Evolutionary conservation across 768 basidiomycete species (phyloP).

Genomic region (Pleurotus ostreatus): DNA sequence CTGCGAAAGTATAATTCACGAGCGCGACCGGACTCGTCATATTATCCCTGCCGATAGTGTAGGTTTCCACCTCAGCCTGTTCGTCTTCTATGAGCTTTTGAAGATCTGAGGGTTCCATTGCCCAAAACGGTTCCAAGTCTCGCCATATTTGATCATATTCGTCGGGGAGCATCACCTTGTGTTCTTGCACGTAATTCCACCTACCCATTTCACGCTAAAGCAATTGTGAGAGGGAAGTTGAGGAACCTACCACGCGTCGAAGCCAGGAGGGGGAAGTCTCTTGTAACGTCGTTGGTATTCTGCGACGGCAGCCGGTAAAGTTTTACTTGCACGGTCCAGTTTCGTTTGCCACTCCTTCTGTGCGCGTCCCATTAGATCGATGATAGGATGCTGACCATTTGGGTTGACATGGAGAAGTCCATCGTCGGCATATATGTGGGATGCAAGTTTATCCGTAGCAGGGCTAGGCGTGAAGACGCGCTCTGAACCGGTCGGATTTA

Average conservation of each 20-base stretch:
- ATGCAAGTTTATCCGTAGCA: constrained; percentile 25
- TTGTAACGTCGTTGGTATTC: constrained; percentile 68
- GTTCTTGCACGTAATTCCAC: constrained; percentile 41
- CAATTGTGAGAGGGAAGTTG: neutral
- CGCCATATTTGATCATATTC: constrained; percentile 48
- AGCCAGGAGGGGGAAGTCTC: constrained; percentile 68
- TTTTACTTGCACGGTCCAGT: constrained; percentile 60
- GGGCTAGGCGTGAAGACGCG: neutral
- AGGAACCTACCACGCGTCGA: constrained; percentile 70
- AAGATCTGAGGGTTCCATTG: constrained; percentile 13
- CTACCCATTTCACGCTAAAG: constrained; percentile 14
- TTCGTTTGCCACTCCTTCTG: constrained; percentile 52
- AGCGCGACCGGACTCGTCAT: neutral
- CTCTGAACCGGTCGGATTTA: neutral
- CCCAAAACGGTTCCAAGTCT: constrained; percentile 16
- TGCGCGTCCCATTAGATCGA: constrained; percentile 61
- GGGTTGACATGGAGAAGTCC: constrained; percentile 24
- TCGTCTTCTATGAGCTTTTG: neutral
- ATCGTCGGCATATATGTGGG: constrained; percentile 16
- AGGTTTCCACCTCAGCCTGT: constrained; percentile 8
- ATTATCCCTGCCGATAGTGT: constrained; percentile 8
- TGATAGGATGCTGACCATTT: constrained; percentile 54
- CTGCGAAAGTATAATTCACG: neutral
- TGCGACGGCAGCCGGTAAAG: constrained; percentile 57
- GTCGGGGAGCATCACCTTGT: constrained; percentile 47